phyloP scores from a whole-genome alignment of 306 rosid species.

The Cicer cuneatum region DNA sequence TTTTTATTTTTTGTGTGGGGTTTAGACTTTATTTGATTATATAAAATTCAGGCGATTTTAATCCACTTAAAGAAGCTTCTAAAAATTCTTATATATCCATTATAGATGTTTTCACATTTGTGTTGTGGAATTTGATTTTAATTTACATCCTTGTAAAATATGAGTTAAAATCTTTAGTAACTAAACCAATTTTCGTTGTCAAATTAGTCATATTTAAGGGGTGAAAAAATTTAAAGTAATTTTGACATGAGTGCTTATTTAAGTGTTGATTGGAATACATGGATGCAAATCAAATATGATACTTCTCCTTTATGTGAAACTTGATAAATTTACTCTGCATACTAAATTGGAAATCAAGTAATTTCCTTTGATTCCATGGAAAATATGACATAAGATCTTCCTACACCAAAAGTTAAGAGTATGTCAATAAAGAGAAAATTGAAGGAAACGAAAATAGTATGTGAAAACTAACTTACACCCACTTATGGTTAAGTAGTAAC shows the following conservation, averaged over 20 bases:
- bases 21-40: too few relatives aligned
- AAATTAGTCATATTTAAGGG: background rate
- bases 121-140: too few relatives aligned
- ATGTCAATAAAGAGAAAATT: conserved; percentile 1
- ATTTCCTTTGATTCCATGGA: conserved; percentile 35
- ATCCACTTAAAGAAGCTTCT: too few relatives aligned
- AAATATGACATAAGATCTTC: conserved; percentile 43
- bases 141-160: background rate
- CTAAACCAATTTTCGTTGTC: background rate
- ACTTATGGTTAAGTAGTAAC: conserved; percentile 11
- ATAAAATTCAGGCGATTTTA: too few relatives aligned
- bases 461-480: conserved; percentile 40
- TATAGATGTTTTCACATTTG: too few relatives aligned
- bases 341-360: conserved; percentile 6
- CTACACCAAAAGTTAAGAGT: conserved; percentile 22
- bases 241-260: conserved; percentile 10
- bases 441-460: conserved; percentile 12
- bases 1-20: background rate
- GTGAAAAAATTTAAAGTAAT: background rate
- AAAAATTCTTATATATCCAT: too few relatives aligned
- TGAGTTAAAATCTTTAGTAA: background rate
- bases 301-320: conserved; percentile 10
- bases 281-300: conserved; percentile 9
- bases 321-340: conserved; percentile 17
- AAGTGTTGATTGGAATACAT: background rate